Base-by-base conservation (phyloP, 768 basidiomycete species). In the Roridomyces roridus region DNA sequence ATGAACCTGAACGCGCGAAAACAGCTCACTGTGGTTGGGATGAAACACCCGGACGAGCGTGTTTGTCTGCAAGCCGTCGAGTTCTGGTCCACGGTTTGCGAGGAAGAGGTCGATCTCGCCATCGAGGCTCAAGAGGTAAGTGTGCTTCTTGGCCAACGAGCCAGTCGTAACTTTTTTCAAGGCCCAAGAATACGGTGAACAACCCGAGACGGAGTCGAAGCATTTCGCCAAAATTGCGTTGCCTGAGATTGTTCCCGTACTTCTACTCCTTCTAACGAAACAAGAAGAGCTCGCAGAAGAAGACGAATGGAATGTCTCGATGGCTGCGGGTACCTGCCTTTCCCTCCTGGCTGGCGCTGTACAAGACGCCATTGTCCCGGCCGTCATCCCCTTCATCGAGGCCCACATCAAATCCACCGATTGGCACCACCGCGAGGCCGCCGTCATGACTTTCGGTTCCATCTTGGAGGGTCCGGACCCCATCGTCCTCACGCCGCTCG, bases 81-180 rank as follows among this genome's bases (percentile, higher is more conserved):
- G 69, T 99, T 99, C 74, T 99, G 97, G 97, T 96, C 96, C 5
- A 98, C 96, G 8, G 96, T 98, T 2, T 98, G 95, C 67, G 96
- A 99, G 70, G 94, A 97, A 71, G 97, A 99, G 72, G 87, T 94
- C 21, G 96, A 98, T 54, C 79, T 98, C 44, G 88, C 90, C 18
- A 82, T 94, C 63, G 96, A 98, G 68, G 92, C 92, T 2, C 89
- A 92, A 59, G 96, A 98, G 80, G 94, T 93, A 67, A 51, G 79
- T 69, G n/a, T 11, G 24, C 21, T 43, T 25, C 28, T 21, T 11
- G 20, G 17, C 42, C 41, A 24, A 26, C 3, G 20, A 23, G 20
- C 37, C n/a, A 37, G 46, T 7, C 48, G 67, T 39, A 66, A 45
- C 60, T 31, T 46, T 49, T 20, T 28, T 15, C 6, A 53, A 95